phyloP scores from a whole-genome alignment of 345 rosid genomes.

The Eucalyptus pauciflora region DNA sequence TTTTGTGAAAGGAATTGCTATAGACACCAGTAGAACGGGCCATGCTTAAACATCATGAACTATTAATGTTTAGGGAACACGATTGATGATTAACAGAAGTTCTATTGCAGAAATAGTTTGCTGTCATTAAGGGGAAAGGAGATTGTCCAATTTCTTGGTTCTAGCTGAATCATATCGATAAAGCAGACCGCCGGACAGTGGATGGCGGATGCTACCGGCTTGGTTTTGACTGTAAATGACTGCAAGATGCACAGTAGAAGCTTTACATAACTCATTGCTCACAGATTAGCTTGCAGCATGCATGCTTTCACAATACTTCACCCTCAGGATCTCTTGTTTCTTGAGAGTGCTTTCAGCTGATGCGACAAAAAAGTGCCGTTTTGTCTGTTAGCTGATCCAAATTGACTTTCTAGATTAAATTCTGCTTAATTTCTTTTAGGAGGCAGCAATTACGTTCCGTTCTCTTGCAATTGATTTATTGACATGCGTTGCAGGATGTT shows the following conservation, averaged over 20 bases:
- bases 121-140: not conserved
- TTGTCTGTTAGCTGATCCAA: not conserved
- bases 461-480: not conserved
- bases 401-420: not conserved
- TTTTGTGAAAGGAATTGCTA: not conserved
- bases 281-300: not conserved
- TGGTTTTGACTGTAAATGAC: not conserved
- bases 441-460: not conserved
- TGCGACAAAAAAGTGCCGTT: not conserved
- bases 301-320: not conserved
- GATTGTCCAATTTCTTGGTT: not conserved
- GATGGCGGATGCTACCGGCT: not conserved
- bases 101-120: not conserved
- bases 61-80: not conserved
- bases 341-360: not conserved
- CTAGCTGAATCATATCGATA: not conserved
- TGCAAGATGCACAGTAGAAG: not conserved
- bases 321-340: not conserved
- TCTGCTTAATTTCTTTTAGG: not conserved
- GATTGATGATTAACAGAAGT: not conserved
- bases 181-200: not conserved
- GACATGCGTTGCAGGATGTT: not conserved
- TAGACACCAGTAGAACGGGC: not conserved
- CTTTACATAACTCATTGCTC: not conserved
- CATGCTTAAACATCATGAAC: not conserved